A percentile compares a stretch with the other conserved stretches of the same genome.
Evolutionary conservation across 2,329 filamentous ascomycete species (phyloP).

Genomic region (Hypoxylon rubiginosum): DNA sequence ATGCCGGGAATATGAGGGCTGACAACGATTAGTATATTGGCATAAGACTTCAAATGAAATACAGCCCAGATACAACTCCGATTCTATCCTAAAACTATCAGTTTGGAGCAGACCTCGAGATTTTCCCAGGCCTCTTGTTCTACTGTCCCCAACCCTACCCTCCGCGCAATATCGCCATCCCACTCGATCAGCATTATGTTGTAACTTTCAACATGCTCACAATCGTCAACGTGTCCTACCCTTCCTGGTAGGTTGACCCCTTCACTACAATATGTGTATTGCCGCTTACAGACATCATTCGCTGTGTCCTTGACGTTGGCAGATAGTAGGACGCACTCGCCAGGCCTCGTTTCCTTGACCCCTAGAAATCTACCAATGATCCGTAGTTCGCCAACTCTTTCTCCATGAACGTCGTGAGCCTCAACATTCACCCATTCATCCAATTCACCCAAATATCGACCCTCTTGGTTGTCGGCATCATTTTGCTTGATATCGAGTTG

Average conservation of each 20-base stretch:
- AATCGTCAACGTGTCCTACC: conserved; percentile 1
- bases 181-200: conserved; percentile 14
- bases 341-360: not conserved
- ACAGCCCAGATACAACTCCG: not conserved
- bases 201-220: conserved; percentile 5
- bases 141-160: not conserved
- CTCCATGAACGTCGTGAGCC: not conserved
- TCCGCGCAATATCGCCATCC: conserved; percentile 3
- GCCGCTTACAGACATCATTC: not conserved
- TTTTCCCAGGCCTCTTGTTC: not conserved
- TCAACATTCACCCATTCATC: not conserved
- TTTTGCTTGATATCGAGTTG: not conserved
- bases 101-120: not conserved
- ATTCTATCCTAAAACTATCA: not conserved
- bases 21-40: no score
- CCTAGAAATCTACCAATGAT: not conserved
- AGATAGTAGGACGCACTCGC: conserved; percentile 1
- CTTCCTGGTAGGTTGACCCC: conserved; percentile 2
- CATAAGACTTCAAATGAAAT: no score
- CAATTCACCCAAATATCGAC: not conserved
- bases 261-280: no score
- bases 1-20: no score
- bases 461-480: not conserved
- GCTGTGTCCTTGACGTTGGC: not conserved
- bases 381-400: not conserved